Base-by-base conservation (phyloP, 148 eudicot species). In the Beta vulgaris region DNA sequence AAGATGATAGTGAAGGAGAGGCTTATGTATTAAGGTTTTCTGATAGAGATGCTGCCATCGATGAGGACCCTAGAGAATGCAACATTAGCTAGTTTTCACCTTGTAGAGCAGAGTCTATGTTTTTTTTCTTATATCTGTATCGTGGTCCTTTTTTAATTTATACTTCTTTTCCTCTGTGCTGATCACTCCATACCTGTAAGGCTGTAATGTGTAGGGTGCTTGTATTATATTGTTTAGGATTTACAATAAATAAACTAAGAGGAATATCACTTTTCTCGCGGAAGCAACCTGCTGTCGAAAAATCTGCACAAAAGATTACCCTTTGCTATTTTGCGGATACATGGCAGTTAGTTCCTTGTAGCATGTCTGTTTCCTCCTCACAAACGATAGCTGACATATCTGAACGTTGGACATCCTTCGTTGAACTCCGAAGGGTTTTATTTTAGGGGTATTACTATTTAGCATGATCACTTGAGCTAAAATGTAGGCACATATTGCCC, bases 51-150 rank as follows among this genome's bases (percentile, higher is more conserved):
- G 74, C 62, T 36, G 66, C 60, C 4, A 75, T 75, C 3, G 85
- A 78, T 58, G 90, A 62, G 51, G 73, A 81, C 67, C 73, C 87
- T 59, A 77, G 77, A 71, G 91, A 91, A 63, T 88, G 96, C 84
- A 85, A 66, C 76, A 83, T 91, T 76, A 83, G 85, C 82, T 90
- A 90, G 86, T 46, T 60, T 23, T 53, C 37, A 18, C 16, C 3
- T 26, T 59, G 46, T 61, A 72, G 74, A 26, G 26, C 68, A 25
- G 42, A 23, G 16, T 42, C 14, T 23, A 0, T 39, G 26, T 43
- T 43, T 10, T 23, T 42, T 26, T 35, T 16, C 14, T 3, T 14
- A 19, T 1, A 6, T 6, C 23, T 23, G 15, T 13, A 19, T 19
- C 15, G 19, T 19, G 23, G 25, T 51, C 9, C 6, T 7, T 21